A percentile compares a stretch with the other conserved stretches of the same genome.
These are phyloP conservation scores for Reticulascus tulasneorum DNA, from an alignment of 2,329 filamentous ascomycete genomes.

Conservation along the genomic window DNA sequence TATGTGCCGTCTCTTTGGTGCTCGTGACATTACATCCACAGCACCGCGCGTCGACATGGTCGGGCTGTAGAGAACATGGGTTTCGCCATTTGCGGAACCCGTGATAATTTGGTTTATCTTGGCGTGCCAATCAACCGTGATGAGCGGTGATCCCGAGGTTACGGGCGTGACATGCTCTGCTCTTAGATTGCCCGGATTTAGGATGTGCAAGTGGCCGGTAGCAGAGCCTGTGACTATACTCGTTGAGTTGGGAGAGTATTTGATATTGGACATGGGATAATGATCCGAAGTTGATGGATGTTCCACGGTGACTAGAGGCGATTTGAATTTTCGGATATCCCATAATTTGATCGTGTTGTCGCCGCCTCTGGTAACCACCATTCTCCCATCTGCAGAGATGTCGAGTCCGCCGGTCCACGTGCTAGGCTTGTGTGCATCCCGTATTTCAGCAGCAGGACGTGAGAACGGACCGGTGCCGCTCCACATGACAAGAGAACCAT, in stretches of 20 bases:
- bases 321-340: constrained; percentile 95
- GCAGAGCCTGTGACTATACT: constrained; percentile 87
- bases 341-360: constrained; percentile 93
- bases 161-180: constrained; percentile 83
- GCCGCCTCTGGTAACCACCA: constrained; percentile 86
- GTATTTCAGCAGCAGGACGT: constrained; percentile 77
- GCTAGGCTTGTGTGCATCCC: constrained; percentile 73
- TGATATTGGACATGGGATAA: constrained; percentile 81
- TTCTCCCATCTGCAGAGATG: constrained; percentile 83
- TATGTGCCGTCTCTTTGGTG: constrained; percentile 90
- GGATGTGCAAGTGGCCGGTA: constrained; percentile 81
- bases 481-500: constrained; percentile 91
- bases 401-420: constrained; percentile 93
- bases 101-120: constrained; percentile 96
- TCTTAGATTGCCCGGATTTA: constrained; percentile 87
- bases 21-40: constrained; percentile 84
- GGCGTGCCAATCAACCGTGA: constrained; percentile 85
- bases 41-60: constrained; percentile 77
- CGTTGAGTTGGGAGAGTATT: constrained; percentile 79
- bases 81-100: constrained; percentile 86
- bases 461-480: constrained; percentile 81
- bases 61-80: constrained; percentile 87
- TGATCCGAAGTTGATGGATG: constrained; percentile 80
- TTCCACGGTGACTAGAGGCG: constrained; percentile 73
- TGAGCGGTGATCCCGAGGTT: constrained; percentile 78